Evolutionary conservation across 495 filamentous ascomycete genomes (phyloP), one percentile per base, ranked within the genome.

Genomic region (Penicillium pancosmium): DNA sequence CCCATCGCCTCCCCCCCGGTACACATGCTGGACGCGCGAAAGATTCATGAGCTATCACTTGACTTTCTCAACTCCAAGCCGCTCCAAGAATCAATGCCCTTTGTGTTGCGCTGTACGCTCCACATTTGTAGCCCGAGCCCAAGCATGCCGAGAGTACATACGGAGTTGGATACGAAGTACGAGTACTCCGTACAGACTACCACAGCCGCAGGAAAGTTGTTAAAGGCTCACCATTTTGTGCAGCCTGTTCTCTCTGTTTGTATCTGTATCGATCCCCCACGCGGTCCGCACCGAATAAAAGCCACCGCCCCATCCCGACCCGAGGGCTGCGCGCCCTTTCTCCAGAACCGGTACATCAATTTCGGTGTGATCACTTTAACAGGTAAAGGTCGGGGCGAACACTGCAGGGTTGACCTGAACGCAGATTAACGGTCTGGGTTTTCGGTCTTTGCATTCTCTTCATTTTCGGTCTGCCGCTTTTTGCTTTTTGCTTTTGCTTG

Each of bases 241-340:
- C 36, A 38, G 36, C 11, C 36, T 38, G 12, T 9, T 38, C 36
- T 38, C 12, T 38, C 6, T 27, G 43, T 46, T 4, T 4, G 18
- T 48, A 25, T 44, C 41, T 16, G 41, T 48, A 48, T 31, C 21
- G 23, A 48, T 48, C 46, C 60, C 52, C 43, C 19, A 52, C 38
- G 58, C 57, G 54, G 52, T 57, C 57, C 54, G 54, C 53, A 51
- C 54, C 54, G 50, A 23, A 60, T 54, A 15, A 21, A 52, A 57
- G 21, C 48, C 44, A 35, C 50, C 23, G 44, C 36, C 50, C 50
- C 50, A 52, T 56, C 40, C 34, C 19, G 41, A 48, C 6, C 48
- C 50, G 54, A 61, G 25, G 13, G 33, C 43, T 31, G 38, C 34
- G 25, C 34, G 31, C 21, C 21, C 15, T 27, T 48, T 27, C 10